A percentile compares a stretch with the other conserved stretches of the same genome.
phyloP scores from a whole-genome alignment of 1,284 basidiomycete species.

The Vanrija humicola region DNA sequence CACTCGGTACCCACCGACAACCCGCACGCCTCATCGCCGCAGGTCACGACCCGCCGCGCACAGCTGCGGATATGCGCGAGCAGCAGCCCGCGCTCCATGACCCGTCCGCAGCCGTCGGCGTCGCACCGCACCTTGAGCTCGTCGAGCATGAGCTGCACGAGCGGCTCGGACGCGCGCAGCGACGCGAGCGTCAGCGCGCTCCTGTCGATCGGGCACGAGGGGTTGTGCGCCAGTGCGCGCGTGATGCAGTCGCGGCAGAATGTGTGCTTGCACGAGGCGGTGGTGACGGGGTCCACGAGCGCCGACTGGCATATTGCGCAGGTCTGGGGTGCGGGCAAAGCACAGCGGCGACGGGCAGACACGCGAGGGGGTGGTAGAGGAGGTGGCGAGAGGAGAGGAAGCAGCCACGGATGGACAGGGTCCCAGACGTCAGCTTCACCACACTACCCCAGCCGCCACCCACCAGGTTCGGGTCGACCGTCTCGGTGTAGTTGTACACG shows the following conservation, averaged over 20 bases:
- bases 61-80: slow-evolving; percentile 64
- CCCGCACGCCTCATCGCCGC: slow-evolving; percentile 47
- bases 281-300: slow-evolving; percentile 68
- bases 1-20: slow-evolving; percentile 48
- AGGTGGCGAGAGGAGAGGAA: background rate
- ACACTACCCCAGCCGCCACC: background rate
- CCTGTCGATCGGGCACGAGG: slow-evolving; percentile 75
- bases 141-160: slow-evolving; percentile 60
- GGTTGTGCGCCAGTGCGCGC: slow-evolving; percentile 55
- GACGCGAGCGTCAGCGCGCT: slow-evolving; percentile 53
- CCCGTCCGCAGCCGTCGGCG: slow-evolving; percentile 54
- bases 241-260: slow-evolving; percentile 74
- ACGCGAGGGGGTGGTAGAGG: background rate
- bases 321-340: slow-evolving; percentile 50
- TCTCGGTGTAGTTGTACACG: slow-evolving; percentile 39
- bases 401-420: background rate
- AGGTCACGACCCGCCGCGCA: slow-evolving; percentile 57
- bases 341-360: background rate
- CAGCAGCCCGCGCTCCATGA: slow-evolving; percentile 67
- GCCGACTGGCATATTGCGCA: slow-evolving; percentile 84
- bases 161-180: slow-evolving; percentile 22
- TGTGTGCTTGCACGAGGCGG: slow-evolving; percentile 67
- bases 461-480: slow-evolving; percentile 39
- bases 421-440: background rate
- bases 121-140: slow-evolving; percentile 73